Evolutionary conservation across 1,284 basidiomycete species (phyloP), one percentile per base, ranked within the genome.

Genomic region (Coniophora puteana): DNA sequence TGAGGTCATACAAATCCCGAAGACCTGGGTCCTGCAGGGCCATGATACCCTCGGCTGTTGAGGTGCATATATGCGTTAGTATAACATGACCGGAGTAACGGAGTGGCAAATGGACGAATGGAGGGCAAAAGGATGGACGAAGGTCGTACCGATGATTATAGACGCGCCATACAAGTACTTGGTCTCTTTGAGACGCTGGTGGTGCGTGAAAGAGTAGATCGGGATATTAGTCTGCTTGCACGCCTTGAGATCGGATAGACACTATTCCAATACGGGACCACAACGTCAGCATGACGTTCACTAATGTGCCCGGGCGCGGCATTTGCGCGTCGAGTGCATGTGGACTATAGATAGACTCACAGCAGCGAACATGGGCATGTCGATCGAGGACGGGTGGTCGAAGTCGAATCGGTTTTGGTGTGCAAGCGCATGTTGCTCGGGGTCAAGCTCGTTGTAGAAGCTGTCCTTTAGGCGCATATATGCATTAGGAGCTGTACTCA

Each of bases 131-230:
- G 14, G 32, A 24, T 27, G 23, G 12, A 16, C n/a, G 12, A 30
- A 43, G 38, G 33, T 52, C 59, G 48, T 57, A 86, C 89, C 79
- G 48, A 98, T 94, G 53, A 98, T 88, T 35, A 98, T 89, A n/a
- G 87, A 82, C 4, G 93, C 93, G 1, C 95, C 95, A 61, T 98
- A 99, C 1, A 98, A 70, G 63, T 98, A 96, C 55, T 91, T 89
- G 24, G 78, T 89, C 57, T 95, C 90, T 4, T 80, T 71, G 41
- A 89, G 65, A 25, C 95, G 76, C 58, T 97, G 93, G 65, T 99
- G 95, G 50, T 91, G 75, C 14, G 79, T 74, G 61, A 99, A 99
- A 1, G 92, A 95, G 63, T 99, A 99, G 8, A 95, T 80, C 0
- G 95, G 94, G 42, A 97, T 92, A 54, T 89, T 87, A 0, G 82